phyloP scores from a whole-genome alignment of 805 yeast genomes.

The Komagataella pastoris region DNA sequence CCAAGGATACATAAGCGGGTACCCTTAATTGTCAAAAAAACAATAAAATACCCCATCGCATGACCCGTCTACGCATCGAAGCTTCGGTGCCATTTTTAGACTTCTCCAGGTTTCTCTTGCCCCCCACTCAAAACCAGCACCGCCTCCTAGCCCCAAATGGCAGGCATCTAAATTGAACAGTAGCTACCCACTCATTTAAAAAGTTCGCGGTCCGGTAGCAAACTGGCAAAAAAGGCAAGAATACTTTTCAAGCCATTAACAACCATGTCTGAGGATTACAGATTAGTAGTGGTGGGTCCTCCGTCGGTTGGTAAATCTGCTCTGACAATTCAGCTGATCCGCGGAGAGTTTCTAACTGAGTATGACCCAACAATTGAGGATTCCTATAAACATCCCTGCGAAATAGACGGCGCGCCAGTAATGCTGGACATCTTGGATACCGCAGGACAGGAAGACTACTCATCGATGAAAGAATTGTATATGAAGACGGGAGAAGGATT shows the following conservation, averaged over 20 bases:
- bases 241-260: neutral
- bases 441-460: constrained; percentile 96
- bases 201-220: neutral
- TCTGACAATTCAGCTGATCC: constrained; percentile 86
- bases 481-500: constrained; percentile 97
- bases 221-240: neutral
- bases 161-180: neutral
- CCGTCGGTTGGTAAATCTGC: constrained; percentile 99
- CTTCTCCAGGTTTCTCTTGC: neutral
- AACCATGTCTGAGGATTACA: constrained; percentile 45
- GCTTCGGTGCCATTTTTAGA: neutral
- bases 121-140: neutral
- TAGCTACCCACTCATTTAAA: neutral
- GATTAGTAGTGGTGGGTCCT: constrained; percentile 94
- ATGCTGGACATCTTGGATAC: constrained; percentile 87
- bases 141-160: neutral
- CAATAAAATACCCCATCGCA: neutral
- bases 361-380: constrained; percentile 98
- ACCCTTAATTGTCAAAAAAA: neutral
- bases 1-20: neutral
- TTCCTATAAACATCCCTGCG: constrained; percentile 78
- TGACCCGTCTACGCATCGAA: neutral
- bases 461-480: constrained; percentile 88
- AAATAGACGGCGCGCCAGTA: constrained; percentile 66
- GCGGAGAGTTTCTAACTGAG: constrained; percentile 91